Percentiles rank a stretch among this genome's conserved stretches.
phyloP scores from a whole-genome alignment of 2,329 filamentous ascomycete species.

The Ophiobolus disseminans region DNA sequence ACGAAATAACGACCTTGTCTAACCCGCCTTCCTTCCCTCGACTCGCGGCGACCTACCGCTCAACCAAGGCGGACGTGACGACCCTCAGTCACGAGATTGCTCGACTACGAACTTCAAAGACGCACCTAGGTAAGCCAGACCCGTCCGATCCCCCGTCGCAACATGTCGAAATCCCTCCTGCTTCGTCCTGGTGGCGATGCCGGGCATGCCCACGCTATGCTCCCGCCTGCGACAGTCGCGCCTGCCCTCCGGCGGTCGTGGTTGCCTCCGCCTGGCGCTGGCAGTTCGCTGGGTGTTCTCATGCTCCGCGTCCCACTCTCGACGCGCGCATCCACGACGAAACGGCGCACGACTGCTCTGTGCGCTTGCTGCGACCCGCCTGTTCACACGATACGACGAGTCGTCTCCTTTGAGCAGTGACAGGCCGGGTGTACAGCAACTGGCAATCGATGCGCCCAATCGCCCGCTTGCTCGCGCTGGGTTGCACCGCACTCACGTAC shows the following conservation, averaged over 20 bases:
- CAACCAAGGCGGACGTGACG: no score
- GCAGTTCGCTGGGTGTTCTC: slow-evolving; percentile 22
- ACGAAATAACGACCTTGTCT: no score
- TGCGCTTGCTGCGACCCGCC: slow-evolving; percentile 30
- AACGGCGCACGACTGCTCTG: slow-evolving; percentile 42
- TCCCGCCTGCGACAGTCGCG: slow-evolving; percentile 17
- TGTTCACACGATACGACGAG: slow-evolving; percentile 35
- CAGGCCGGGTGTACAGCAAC: slow-evolving; percentile 47
- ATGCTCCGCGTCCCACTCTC: slow-evolving; percentile 29
- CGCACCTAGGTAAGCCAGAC: no score
- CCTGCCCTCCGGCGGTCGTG: slow-evolving; percentile 18
- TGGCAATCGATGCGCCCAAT: slow-evolving; percentile 39
- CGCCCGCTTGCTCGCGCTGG: slow-evolving; percentile 25
- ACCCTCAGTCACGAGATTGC: no score
- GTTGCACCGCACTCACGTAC: slow-evolving; percentile 37
- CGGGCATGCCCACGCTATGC: slow-evolving; percentile 5
- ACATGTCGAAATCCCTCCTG: no score
- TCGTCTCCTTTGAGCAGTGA: slow-evolving; percentile 42
- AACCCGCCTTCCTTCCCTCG: no score
- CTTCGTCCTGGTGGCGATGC: neutral
- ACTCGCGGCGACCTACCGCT: no score
- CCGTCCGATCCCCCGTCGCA: no score
- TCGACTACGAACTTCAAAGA: no score
- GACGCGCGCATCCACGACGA: slow-evolving; percentile 37
- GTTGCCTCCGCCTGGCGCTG: slow-evolving; percentile 14